These are phyloP conservation scores for Solanum piurae DNA, from an alignment of 257 asterid genomes.

Conservation along the genomic window DNA sequence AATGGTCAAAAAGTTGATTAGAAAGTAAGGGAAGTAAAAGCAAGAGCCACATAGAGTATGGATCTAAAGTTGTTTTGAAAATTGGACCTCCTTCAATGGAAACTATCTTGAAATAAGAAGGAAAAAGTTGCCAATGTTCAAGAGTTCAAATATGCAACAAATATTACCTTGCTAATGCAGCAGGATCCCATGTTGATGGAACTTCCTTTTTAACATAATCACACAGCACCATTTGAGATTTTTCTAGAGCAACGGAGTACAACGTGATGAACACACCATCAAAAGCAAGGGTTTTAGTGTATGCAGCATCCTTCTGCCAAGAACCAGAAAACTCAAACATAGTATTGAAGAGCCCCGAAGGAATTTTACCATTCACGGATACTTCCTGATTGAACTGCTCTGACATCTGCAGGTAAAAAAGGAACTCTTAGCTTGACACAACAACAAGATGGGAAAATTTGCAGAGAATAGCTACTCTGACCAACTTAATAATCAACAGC, in stretches of 20 bases:
- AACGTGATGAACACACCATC: constrained; percentile 87
- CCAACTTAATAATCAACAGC: background rate
- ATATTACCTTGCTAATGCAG: constrained; percentile 80
- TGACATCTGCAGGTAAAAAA: constrained; percentile 55
- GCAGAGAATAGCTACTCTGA: background rate
- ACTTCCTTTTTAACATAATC: constrained; percentile 85
- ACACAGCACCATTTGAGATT: constrained; percentile 79
- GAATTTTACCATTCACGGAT: constrained; percentile 80
- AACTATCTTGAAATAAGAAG: background rate
- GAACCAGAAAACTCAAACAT: constrained; percentile 95
- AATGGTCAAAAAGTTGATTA: background rate
- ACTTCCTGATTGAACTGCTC: constrained; percentile 93
- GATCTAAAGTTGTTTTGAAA: background rate
- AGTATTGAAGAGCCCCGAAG: constrained; percentile 89
- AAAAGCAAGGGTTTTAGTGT: constrained; percentile 75
- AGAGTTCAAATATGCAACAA: background rate
- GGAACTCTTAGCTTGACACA: background rate
- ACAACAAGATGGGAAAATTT: background rate
- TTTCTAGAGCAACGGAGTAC: constrained; percentile 84
- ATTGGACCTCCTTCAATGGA: background rate
- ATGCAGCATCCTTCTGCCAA: constrained; percentile 97
- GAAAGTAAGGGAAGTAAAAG: background rate
- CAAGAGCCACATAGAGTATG: background rate
- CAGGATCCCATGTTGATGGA: constrained; percentile 95
- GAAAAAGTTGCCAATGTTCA: background rate